Evolutionary conservation across 495 filamentous ascomycete species (phyloP).

Genomic region (Chaetomium fimeti): DNA sequence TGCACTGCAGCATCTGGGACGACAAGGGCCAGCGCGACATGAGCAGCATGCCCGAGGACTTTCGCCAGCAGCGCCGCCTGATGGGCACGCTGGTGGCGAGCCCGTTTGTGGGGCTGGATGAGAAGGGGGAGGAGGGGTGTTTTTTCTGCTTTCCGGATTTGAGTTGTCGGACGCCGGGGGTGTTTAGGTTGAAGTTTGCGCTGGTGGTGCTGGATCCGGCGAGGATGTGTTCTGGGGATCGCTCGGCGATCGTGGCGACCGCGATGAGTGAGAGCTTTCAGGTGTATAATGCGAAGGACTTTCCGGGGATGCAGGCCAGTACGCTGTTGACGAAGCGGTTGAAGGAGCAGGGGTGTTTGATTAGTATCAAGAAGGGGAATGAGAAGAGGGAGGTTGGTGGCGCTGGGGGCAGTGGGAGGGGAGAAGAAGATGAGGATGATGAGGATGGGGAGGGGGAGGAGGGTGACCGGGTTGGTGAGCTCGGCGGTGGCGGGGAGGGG

Average conservation of each 20-base stretch:
- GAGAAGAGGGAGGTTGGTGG: conserved; percentile 54
- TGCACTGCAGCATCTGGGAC: conserved; percentile 79
- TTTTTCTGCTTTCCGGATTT: conserved; percentile 97
- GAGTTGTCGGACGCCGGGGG: conserved; percentile 82
- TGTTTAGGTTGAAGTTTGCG: conserved; percentile 80
- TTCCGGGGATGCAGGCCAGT: conserved; percentile 84
- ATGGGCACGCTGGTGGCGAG: conserved; percentile 78
- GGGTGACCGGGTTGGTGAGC: background rate
- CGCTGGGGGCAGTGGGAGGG: conserved; percentile 47
- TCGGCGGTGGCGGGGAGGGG: background rate
- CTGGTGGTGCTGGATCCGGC: conserved; percentile 73
- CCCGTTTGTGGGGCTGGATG: conserved; percentile 68
- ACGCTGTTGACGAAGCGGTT: conserved; percentile 65
- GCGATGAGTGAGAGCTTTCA: conserved; percentile 77
- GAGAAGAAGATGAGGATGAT: conserved; percentile 17
- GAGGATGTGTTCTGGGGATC: conserved; percentile 48
- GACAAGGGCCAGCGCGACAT: conserved; percentile 58
- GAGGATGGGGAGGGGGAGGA: conserved; percentile 19
- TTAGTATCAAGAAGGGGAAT: conserved; percentile 81
- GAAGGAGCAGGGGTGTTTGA: conserved; percentile 72
- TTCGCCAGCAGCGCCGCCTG: conserved; percentile 61
- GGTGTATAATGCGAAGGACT: conserved; percentile 95
- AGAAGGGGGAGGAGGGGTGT: conserved; percentile 64
- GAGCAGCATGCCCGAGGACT: conserved; percentile 58
- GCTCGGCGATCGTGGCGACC: conserved; percentile 61